Evolutionary conservation across 1,284 basidiomycete species (phyloP), one percentile per base, ranked within the genome.

Genomic region (Ustilago trichophora): DNA sequence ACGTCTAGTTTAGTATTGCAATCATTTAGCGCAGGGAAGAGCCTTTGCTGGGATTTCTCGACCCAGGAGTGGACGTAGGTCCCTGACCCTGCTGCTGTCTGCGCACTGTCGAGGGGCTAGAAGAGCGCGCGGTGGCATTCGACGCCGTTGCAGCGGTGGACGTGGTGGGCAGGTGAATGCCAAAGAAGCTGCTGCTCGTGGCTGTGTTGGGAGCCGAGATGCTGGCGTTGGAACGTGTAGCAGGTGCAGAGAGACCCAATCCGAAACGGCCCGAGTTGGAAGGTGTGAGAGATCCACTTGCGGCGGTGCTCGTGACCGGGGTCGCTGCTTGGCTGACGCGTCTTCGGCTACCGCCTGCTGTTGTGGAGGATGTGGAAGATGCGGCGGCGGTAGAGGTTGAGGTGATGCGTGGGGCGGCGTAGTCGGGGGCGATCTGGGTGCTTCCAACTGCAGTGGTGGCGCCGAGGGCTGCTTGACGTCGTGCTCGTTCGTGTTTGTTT

Each of bases 401-500:
- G 10, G 50, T 43, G 26, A 58, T 37, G 10, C 49, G 43, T 3
- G 64, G 53, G 19, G 53, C 57, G 4, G 57, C 48, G 25, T 67
- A 62, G 46, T 68, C 58, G 2, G 58, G 35, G 10, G 33, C 54
- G n/a, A 48, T 36, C 21, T 52, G 51, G 4, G 38, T 41, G 5
- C 33, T 47, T 29, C 41, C 56, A 2, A 24, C 32, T 5, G 40
- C 57, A n/a, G 29, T 40, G 2, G 42, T 40, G 5, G 46, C 31
- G 6, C 60, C 67, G 22, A 40, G 19, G 11, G 52, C 52, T 12
- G 55, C 51, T 32, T 64, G 56, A 11, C 65, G 37, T n/a, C 67
- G 55, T 7, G 63, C 58, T n/a, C 69, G 62, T 48, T 81, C 79
- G 44, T 80, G 77, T 35, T 74, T 72, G 37, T 56, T 48, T 60